Conservation (phyloP, 2,329 filamentous ascomycete genomes). For the Neonectria sp. region DNA sequence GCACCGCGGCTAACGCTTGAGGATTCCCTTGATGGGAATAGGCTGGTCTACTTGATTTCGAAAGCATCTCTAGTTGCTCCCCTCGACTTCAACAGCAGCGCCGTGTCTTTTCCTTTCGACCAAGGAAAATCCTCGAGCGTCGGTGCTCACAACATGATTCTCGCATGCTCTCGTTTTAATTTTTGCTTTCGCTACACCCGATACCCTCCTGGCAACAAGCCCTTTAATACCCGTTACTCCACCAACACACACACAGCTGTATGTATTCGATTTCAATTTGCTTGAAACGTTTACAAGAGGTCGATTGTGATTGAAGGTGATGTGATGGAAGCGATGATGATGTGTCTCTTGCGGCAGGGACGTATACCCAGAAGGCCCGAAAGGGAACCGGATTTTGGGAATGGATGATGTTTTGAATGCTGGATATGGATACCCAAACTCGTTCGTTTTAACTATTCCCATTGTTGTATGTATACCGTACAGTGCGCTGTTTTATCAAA, state of each 20-base stretch:
- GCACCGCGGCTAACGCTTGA: constrained; percentile 49
- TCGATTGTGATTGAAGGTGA: constrained; percentile 9
- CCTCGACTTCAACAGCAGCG: constrained; percentile 40
- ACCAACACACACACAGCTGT: constrained; percentile 5
- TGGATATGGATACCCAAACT: constrained; percentile 40
- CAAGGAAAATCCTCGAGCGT: constrained; percentile 24
- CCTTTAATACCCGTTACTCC: constrained; percentile 11
- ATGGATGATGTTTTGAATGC: constrained; percentile 8
- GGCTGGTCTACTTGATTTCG: constrained; percentile 56
- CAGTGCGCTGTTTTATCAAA: not conserved
- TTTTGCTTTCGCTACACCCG: constrained; percentile 22
- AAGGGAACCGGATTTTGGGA: constrained; percentile 23
- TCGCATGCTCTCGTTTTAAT: constrained; percentile 14
- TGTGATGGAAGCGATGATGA: constrained; percentile 22
- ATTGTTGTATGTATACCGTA: constrained; percentile 10
- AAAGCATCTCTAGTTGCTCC: constrained; percentile 35
- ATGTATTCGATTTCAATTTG: constrained; percentile 15
- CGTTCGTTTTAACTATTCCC: constrained; percentile 32
- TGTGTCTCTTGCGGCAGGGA: constrained; percentile 6
- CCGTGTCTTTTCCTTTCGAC: constrained; percentile 15
- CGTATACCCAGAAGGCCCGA: constrained; percentile 41
- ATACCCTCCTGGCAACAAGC: constrained; percentile 19
- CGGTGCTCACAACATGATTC: constrained; percentile 3
- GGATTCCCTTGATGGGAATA: constrained; percentile 47
- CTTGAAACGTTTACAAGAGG: constrained; percentile 8